Evolutionary conservation across 106 monocot genomes (phyloP).

Genomic region (Hemerocallis citrina): DNA sequence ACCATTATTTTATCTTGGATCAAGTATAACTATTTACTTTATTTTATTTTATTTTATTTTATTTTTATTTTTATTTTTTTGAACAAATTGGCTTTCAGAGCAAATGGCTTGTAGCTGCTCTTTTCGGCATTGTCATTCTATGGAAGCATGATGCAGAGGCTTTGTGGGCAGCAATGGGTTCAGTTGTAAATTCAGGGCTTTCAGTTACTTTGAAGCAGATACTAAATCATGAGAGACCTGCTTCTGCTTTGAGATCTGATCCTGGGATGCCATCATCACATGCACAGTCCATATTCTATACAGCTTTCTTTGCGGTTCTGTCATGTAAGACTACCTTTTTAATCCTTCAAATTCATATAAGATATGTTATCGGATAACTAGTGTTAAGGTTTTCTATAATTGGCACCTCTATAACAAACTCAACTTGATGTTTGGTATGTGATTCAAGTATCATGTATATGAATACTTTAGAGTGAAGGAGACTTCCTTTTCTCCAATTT

Average conservation of each 20-base stretch:
- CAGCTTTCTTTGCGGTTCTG: conserved; percentile 31
- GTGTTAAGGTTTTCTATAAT: too few relatives aligned
- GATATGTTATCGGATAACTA: too few relatives aligned
- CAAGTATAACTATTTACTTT: neutral
- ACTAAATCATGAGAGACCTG: conserved; percentile 77
- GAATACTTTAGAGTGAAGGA: neutral
- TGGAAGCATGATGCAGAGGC: conserved; percentile 90
- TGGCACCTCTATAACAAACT: neutral
- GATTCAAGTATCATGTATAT: too few relatives aligned
- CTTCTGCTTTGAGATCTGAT: conserved; percentile 59
- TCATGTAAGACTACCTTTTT: conserved; percentile 42
- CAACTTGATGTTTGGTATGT: neutral
- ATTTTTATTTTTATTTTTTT: neutral
- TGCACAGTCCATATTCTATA: conserved; percentile 87
- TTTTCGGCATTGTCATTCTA: conserved; percentile 47
- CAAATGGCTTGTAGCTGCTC: conserved; percentile 71
- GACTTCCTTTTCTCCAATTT: neutral
- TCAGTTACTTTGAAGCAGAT: conserved; percentile 54
- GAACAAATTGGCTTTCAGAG: conserved; percentile 35
- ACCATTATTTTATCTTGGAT: neutral
- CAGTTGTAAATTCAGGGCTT: conserved; percentile 55
- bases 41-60: too few relatives aligned
- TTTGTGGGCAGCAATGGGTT: conserved; percentile 66
- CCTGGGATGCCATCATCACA: conserved; percentile 99
- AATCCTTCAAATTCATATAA: too few relatives aligned